Base-by-base conservation (phyloP, 306 rosid species). In the Mimosa pudica region DNA sequence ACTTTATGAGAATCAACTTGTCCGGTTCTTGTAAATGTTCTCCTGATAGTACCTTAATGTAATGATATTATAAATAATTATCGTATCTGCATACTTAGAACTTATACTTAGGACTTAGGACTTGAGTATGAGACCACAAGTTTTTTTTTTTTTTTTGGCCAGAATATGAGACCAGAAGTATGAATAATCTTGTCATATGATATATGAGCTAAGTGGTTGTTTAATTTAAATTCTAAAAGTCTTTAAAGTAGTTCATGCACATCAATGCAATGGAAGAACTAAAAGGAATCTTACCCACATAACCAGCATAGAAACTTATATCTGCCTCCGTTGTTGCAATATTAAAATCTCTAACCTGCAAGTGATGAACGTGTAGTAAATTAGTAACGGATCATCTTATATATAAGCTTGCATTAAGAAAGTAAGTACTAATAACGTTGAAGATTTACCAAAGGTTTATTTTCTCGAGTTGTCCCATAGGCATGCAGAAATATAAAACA, bases 281-380 rank as follows among this genome's bases (percentile, higher is more conserved):
- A 51, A 48, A 48, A 68, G 24, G 32, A 30, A 61, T 11, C 92
- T 80, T 74, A 92, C 98, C 98, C 73, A 94, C 83, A 84, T 85
- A 92, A n/a, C 97, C 97, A 33, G 96, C 94, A 86, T 92, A 94
- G 77, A 36, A 85, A 71, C 97, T 88, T 66, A 94, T 86, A 86
- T 92, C 97, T 74, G 86, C 93, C 11, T 92, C 97, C 33, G 81
- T 79, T 80, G 88, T 51, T 69, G 98, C 97, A 82, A 94, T 85
- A 55, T 89, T 78, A 64, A 94, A 92, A 84, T 94, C 97, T 66
- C 91, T 88, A 41, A 94, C 81, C 97, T 92, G 88, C 70, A 88
- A 74, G 55, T 46, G 76, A 70, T 46, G 76, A 70, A 38, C 45
- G 55, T 75, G 52, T 9, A n/a, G 33, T 24, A 24, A 24, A 24